Percentiles rank a stretch among this genome's conserved stretches.
Conservation (phyloP, 768 basidiomycete genomes). For the Hericium alpestre region DNA sequence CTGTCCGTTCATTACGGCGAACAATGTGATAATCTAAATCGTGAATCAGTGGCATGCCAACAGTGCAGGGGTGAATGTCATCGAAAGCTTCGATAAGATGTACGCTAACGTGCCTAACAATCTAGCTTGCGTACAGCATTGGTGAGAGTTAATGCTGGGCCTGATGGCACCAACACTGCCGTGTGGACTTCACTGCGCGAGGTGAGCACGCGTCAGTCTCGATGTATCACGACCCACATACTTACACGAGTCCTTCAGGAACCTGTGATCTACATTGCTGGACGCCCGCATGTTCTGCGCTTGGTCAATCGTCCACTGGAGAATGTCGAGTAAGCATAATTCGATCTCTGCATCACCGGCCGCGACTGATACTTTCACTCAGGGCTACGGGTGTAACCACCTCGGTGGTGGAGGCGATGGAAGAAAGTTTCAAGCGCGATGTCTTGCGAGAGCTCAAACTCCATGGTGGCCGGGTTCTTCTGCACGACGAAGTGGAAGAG, state of each 20-base stretch:
- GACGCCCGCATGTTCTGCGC: slow-evolving; percentile 83
- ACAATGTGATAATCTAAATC: no score
- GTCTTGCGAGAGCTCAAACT: slow-evolving; percentile 71
- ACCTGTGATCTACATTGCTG: slow-evolving; percentile 84
- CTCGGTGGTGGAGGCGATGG: slow-evolving; percentile 84
- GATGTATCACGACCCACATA: background rate
- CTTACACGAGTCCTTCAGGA: slow-evolving; percentile 39
- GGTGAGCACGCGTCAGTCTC: slow-evolving; percentile 28
- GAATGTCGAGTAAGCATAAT: slow-evolving; percentile 73
- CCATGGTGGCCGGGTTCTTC: slow-evolving; percentile 66
- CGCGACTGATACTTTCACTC: background rate
- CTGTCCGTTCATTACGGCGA: background rate
- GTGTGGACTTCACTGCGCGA: slow-evolving; percentile 96
- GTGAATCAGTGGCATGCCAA: slow-evolving; percentile 78
- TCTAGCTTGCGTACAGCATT: slow-evolving; percentile 69
- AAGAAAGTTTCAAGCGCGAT: slow-evolving; percentile 77
- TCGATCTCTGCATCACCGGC: background rate
- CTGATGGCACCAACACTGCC: slow-evolving; percentile 62
- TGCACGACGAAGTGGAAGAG: slow-evolving; percentile 95
- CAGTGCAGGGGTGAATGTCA: slow-evolving; percentile 62
- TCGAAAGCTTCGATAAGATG: no score
- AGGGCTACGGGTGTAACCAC: slow-evolving; percentile 94
- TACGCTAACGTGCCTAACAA: no score
- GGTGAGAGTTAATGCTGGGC: slow-evolving; percentile 67
- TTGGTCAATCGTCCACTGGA: slow-evolving; percentile 79